These are phyloP conservation scores for Trametes cubensis DNA, from an alignment of 768 basidiomycete genomes.

Conservation along the genomic window DNA sequence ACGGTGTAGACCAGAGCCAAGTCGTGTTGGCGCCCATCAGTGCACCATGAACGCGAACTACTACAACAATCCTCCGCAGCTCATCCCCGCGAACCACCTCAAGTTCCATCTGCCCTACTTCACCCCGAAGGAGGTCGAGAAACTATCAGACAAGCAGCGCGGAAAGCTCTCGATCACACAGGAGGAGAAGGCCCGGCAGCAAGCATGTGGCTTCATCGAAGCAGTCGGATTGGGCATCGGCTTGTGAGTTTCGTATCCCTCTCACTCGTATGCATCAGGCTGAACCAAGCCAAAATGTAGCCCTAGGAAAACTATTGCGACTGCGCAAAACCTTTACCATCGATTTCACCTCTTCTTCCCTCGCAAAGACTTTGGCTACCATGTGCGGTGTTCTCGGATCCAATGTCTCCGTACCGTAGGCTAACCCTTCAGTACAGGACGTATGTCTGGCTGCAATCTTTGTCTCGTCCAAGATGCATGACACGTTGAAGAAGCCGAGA, in stretches of 20 bases:
- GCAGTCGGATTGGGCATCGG: slow-evolving; percentile 83
- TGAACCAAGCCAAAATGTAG: slow-evolving; percentile 42
- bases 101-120: slow-evolving; percentile 89
- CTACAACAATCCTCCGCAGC: slow-evolving; percentile 37
- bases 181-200: slow-evolving; percentile 80
- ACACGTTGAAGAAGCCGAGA: slow-evolving; percentile 96
- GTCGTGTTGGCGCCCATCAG: slow-evolving; percentile 17
- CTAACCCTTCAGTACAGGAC: slow-evolving; percentile 55
- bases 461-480: slow-evolving; percentile 97
- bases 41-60: slow-evolving; percentile 28
- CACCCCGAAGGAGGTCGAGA: slow-evolving; percentile 73
- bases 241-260: slow-evolving; percentile 68
- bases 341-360: slow-evolving; percentile 97
- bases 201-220: slow-evolving; percentile 89
- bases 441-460: slow-evolving; percentile 85
- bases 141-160: slow-evolving; percentile 80
- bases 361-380: slow-evolving; percentile 82
- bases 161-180: slow-evolving; percentile 82
- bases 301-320: slow-evolving; percentile 89
- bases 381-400: slow-evolving; percentile 48
- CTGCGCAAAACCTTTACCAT: slow-evolving; percentile 92
- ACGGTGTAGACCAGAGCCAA: slow-evolving; percentile 10
- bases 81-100: slow-evolving; percentile 59
- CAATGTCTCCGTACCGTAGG: not conserved
- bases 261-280: not conserved